Base-by-base conservation (phyloP, 352 stramenopile genomes). In the Pythium rishiriense region DNA sequence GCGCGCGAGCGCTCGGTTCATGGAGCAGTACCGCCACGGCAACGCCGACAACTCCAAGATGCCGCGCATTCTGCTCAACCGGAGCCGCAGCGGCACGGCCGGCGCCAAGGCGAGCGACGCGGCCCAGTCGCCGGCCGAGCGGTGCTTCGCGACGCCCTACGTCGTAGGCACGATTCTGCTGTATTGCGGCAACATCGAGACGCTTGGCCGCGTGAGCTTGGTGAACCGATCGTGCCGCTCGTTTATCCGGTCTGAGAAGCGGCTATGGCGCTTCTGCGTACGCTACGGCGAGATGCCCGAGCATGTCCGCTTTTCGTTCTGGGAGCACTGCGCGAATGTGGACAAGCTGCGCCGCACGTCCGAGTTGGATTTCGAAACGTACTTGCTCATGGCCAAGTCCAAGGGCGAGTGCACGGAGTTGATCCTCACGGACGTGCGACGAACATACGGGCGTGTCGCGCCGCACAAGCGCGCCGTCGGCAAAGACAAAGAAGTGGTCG, bases 391-490 rank as follows among this genome's bases (percentile, higher is more conserved):
- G 85, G 83, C 82, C 19, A 66, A 90, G 33, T 94, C 85, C 4
- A 96, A 94, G 50, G 81, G 83, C n/a, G 85, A 94, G 29, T 88
- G 74, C 28, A 93, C 83, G 10, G 85, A 96, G 59, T 66, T 88
- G 4, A 96, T 96, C 51, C 68, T 86, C 67, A 93, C 83, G n/a
- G 87, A 96, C 56, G 87, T 94, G 0, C 82, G 78, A 12, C 83
- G 87, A 14, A 94, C 87, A 15, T 96, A 96, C 43, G 85, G 85
- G 1, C 83, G 85, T 19, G 85, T 96, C 3, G 83, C 84, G 1
- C 87, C 87, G 33, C 87, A 95, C 64, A 92, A 89, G 57, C 83
- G 82, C 22, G 72, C 75, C 0, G 52, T 73, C 1, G 85, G 86
- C 46, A 72, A 77, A n/a, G 80, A 73, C 29, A 79, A 85, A 4